A percentile compares a stretch with the other conserved stretches of the same genome.
These are phyloP conservation scores for Curvularia eragrostidis DNA, from an alignment of 2,329 filamentous ascomycete species.

Conservation along the genomic window DNA sequence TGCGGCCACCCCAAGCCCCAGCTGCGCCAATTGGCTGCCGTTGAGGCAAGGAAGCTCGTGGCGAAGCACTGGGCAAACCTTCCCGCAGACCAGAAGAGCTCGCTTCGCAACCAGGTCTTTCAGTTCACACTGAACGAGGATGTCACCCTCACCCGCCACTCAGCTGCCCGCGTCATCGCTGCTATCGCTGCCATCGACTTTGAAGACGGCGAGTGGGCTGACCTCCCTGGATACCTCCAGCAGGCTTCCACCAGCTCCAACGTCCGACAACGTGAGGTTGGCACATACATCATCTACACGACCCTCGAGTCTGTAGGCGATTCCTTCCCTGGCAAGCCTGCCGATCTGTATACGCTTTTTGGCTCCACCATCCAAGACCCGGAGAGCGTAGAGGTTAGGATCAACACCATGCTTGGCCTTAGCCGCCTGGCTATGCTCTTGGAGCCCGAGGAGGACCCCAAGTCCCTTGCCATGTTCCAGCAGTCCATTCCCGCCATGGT, in stretches of 20 bases:
- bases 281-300: conserved; percentile 90
- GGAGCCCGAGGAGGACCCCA: conserved; percentile 82
- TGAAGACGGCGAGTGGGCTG: conserved; percentile 82
- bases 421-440: conserved; percentile 87
- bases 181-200: conserved; percentile 86
- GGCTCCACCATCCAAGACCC: conserved; percentile 86
- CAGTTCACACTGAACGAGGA: conserved; percentile 83
- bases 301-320: conserved; percentile 88
- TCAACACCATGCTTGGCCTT: conserved; percentile 92
- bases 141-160: conserved; percentile 78
- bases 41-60: conserved; percentile 85
- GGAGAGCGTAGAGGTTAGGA: conserved; percentile 87
- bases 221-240: conserved; percentile 79
- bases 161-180: conserved; percentile 85
- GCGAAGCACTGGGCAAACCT: conserved; percentile 84
- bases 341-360: conserved; percentile 83
- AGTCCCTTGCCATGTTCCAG: conserved; percentile 77
- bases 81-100: conserved; percentile 75
- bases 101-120: conserved; percentile 82
- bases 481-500: conserved; percentile 87
- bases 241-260: conserved; percentile 78
- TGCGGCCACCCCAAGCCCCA: conserved; percentile 74
- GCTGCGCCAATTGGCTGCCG: conserved; percentile 87
- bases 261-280: conserved; percentile 84
- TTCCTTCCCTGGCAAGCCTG: conserved; percentile 80